Base-by-base conservation (phyloP, 2,329 filamentous ascomycete species). In the Cercospora brassicicola region DNA sequence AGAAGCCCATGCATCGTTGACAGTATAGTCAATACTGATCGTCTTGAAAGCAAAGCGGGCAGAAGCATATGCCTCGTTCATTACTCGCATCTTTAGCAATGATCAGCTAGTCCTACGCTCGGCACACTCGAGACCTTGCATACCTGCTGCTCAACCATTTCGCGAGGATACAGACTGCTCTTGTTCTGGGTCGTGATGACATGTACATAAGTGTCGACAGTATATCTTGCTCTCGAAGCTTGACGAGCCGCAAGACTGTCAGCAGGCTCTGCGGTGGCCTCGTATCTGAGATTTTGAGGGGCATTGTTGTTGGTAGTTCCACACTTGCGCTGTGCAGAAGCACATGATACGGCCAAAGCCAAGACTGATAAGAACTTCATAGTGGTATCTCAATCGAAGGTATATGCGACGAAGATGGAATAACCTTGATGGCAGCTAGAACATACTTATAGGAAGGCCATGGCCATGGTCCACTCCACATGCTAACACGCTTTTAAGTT, bases 1-100 rank as follows among this genome's bases (percentile, higher is more conserved):
- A 62, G 77, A 75, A 28, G 85, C 84, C 84, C 85, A 87, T 30
- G 76, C 76, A 70, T 85, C 81, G 76, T 86, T 86, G 56, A 82
- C 78, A 28, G 79, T 84, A 69, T 81, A 84, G 23, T 82, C 82
- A 30, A 84, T 78, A 62, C 83, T 82, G 57, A 77, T 71, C 3
- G 66, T 68, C 23, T 76, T 79, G 77, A 85, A 87, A 7, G 72
- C 74, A 71, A 87, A 85, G 59, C 78, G 77, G 74, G 84, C 84
- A 48, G 81, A 77, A n/a, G 79, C 74, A 75, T 83, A 84, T 5
- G 78, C 76, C 39, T 70, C 68, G 70, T 81, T 81, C 62, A 81
- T 69, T 0, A 74, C 69, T 42, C 73, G 73, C 67, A 78, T 69
- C 69, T 81, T 79, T 10, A 18, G 48, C 10, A 15, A 10, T 2